Evolutionary conservation across 352 stramenopile genomes (phyloP), one percentile per base, ranked within the genome.

Genomic region (Pythium monospermum): DNA sequence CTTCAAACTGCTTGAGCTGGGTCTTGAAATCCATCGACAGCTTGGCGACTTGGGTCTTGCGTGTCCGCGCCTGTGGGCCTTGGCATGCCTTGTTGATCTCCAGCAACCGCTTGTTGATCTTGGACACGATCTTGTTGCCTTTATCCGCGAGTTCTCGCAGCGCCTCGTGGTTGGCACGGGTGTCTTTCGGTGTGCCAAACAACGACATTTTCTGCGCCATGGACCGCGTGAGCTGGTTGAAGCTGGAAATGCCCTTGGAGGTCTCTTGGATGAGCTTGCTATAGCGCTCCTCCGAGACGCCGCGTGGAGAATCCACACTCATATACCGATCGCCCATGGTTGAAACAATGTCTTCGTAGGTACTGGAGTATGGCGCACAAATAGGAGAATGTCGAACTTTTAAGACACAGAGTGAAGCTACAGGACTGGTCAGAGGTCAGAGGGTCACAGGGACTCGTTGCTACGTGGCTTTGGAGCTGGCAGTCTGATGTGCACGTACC

Each of bases 151-250:
- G 71, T 49, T 91, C 83, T 30, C 77, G 87, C 40, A 94, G 75
- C 63, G 86, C 66, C 52, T 77, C 38, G 64, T 94, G 83, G 60
- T 94, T 94, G 38, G 76, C 68, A 41, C 83, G 76, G 55, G 80
- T 87, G 67, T 94, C 83, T 63, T 91, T 78, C 45, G 78, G 78
- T 43, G 83, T 91, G 37, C 76, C 74, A 57, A 91, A 91, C 13
- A 94, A 69, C 56, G 80, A 90, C 74, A 91, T 87, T 53, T 94
- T 94, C 40, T 91, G 76, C 49, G 83, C 80, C 53, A 94, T 91
- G 50, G 69, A 81, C 33, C 81, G 80, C 53, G 83, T 91, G 56
- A 91, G 67, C 62, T 89, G 79, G 62, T 90, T 91, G 59, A 94
- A 91, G 59, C 66, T 85, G 52, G 78, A 85, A 66, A 94, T 94